Evolutionary conservation across 1,284 basidiomycete genomes (phyloP), one percentile per base, ranked within the genome.

Genomic region (Marasmius fiardii): DNA sequence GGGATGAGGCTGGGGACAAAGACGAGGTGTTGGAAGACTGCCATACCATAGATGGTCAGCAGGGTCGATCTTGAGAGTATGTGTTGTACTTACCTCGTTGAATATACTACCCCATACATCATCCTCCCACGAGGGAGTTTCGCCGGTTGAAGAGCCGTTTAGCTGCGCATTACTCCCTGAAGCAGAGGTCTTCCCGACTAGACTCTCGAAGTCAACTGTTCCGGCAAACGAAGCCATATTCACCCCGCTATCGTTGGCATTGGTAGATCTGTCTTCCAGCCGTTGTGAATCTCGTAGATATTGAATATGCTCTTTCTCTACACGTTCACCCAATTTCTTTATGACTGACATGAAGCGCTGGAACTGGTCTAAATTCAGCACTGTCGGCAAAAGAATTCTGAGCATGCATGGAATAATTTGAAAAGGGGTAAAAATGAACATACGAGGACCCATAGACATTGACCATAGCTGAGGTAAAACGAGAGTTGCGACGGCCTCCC

Each of bases 391-490:
- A 51, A 31, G 43, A 47, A 11, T n/a, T 4, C 51, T 34, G 53
- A 28, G 20, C 12, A 21, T 43, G 24, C 7, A 43, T 18, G 3
- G 14, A 34, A 33, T n/a, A n/a, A n/a, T n/a, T n/a, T n/a, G 34
- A 33, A 11, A 34, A 28, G 20, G 7, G 43, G 53, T 33, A 43
- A 24, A n/a, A 41, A 12, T 31, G 20, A 14, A 78, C 90, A 65
- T 67, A 93, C 92, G 68, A 52, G 95, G 95, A n/a, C 94, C 95
- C 74, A 97, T 95, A 1, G 91, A 94, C 93, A 98, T 96, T 1
- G 88, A 79, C 95, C 95, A 98, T 8, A 98, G 74, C 64, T 98
- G 95, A 12, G 95, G 95, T 16, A 98, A 77, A 14, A 98, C 93
- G 34, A 95, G 79, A 0, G 92, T 96, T 0, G 96, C 96, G 16